Conservation (phyloP, 1,284 basidiomycete species). For the Agroathelia rolfsii region DNA sequence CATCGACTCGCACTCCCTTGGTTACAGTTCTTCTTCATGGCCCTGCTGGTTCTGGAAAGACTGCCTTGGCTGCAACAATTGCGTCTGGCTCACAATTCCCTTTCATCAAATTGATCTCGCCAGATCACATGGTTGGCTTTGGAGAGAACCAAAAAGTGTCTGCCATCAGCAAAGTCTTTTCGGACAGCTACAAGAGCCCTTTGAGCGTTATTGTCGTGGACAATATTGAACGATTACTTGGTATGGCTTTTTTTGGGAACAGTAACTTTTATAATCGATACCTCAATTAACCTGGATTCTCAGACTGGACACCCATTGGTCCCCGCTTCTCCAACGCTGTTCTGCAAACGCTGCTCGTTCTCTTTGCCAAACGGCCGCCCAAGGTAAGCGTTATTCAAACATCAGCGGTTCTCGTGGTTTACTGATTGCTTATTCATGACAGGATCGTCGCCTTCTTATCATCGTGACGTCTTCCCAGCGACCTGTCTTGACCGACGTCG, state of each 20-base stretch:
- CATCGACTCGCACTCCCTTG: conserved; percentile 83
- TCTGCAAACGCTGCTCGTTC: conserved; percentile 84
- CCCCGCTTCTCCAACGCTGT: conserved; percentile 94
- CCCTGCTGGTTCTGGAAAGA: conserved; percentile 88
- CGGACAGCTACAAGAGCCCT: conserved; percentile 96
- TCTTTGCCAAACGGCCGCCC: conserved; percentile 85
- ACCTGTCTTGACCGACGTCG: conserved; percentile 84
- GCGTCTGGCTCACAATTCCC: conserved; percentile 90
- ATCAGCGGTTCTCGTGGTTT: neutral
- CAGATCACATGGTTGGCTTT: conserved; percentile 96
- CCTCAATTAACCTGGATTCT: conserved; percentile 3
- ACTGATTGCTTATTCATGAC: conserved; percentile 9
- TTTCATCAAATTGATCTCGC: conserved; percentile 96
- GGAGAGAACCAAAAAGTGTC: conserved; percentile 87
- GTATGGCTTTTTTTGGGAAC: conserved; percentile 26
- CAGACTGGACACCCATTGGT: conserved; percentile 97
- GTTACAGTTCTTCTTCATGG: conserved; percentile 90
- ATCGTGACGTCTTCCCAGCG: conserved; percentile 89
- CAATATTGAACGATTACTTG: conserved; percentile 81
- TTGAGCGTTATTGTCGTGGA: conserved; percentile 97
- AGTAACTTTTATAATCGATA: conserved; percentile 5
- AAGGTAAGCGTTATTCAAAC: conserved; percentile 47
- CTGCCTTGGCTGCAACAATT: conserved; percentile 91
- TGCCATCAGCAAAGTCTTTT: conserved; percentile 89
- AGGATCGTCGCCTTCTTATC: conserved; percentile 88